Evolutionary conservation across 495 filamentous ascomycete genomes (phyloP).

Genomic region (Xylaria flabelliformis): DNA sequence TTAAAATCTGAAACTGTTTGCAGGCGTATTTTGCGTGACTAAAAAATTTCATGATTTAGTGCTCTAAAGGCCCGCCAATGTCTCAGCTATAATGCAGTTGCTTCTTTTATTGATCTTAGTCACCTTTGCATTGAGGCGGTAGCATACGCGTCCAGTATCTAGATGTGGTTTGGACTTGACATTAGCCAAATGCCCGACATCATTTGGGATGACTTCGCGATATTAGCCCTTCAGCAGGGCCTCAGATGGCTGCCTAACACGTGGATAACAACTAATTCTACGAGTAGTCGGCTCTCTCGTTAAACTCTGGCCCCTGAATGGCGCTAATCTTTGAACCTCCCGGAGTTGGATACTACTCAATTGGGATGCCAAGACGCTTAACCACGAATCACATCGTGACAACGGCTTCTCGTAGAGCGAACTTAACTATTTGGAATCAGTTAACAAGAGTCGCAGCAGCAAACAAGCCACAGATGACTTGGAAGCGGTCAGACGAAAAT

Average conservation of each 20-base stretch:
- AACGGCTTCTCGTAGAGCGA: background rate
- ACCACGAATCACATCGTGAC: background rate
- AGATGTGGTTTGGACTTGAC: background rate
- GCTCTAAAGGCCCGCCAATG: background rate
- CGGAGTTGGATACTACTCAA: background rate
- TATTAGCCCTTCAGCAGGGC: too few species aligned
- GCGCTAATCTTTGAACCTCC: background rate
- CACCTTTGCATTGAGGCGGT: background rate
- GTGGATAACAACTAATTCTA: too few species aligned
- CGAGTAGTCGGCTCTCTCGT: background rate
- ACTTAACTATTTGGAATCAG: slow-evolving; percentile 2
- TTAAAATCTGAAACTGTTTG: background rate
- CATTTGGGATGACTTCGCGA: background rate
- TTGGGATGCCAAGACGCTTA: slow-evolving; percentile 4
- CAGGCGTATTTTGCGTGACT: background rate
- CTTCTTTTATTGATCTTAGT: background rate
- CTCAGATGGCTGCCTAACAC: too few species aligned
- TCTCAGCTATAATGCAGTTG: background rate
- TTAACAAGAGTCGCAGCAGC: background rate
- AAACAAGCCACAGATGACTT: background rate
- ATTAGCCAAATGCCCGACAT: background rate
- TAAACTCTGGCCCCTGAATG: background rate
- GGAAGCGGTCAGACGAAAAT: background rate
- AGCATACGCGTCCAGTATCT: background rate
- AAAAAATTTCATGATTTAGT: background rate